These are phyloP conservation scores for Ophiosphaerella herpotricha DNA, from an alignment of 2,329 filamentous ascomycete species.

Conservation along the genomic window DNA sequence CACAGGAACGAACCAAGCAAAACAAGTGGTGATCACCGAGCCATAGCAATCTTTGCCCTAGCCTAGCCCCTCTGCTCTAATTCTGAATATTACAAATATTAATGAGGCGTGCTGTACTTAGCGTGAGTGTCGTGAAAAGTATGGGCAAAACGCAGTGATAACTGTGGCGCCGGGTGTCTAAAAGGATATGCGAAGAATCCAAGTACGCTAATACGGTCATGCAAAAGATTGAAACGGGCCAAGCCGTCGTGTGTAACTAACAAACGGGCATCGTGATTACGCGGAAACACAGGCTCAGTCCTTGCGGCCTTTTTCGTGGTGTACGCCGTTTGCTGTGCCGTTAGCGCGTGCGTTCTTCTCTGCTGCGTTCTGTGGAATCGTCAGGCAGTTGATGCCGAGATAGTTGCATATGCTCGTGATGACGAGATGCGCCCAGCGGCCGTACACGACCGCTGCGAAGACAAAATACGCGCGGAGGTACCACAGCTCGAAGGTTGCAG, in stretches of 20 bases:
- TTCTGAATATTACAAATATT: conserved; percentile 6
- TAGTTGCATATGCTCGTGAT: conserved; percentile 90
- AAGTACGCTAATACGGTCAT: not conserved
- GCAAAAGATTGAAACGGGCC: conserved; percentile 2
- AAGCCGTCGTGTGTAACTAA: conserved; percentile 2
- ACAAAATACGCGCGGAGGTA: conserved; percentile 86
- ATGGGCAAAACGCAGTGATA: not conserved
- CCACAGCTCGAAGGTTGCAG: conserved; percentile 68
- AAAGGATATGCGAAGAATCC: not conserved
- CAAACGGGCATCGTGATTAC: not conserved
- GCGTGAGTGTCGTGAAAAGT: conserved; percentile 5
- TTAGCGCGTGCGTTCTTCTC: conserved; percentile 36
- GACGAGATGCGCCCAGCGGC: conserved; percentile 88
- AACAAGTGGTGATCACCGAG: too few relatives aligned
- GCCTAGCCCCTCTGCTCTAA: not conserved
- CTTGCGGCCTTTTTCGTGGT: conserved; percentile 37
- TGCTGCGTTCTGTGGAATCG: conserved; percentile 60
- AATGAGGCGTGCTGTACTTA: conserved; percentile 6
- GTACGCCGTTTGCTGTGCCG: conserved; percentile 32
- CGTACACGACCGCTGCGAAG: conserved; percentile 85
- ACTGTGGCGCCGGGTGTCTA: conserved; percentile 5
- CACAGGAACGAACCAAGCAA: too few relatives aligned
- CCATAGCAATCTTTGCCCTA: not conserved
- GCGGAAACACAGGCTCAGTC: conserved; percentile 25
- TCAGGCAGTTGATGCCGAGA: conserved; percentile 92